Base-by-base conservation (phyloP, 1,284 basidiomycete species). In the Papiliotrema terrestris region DNA sequence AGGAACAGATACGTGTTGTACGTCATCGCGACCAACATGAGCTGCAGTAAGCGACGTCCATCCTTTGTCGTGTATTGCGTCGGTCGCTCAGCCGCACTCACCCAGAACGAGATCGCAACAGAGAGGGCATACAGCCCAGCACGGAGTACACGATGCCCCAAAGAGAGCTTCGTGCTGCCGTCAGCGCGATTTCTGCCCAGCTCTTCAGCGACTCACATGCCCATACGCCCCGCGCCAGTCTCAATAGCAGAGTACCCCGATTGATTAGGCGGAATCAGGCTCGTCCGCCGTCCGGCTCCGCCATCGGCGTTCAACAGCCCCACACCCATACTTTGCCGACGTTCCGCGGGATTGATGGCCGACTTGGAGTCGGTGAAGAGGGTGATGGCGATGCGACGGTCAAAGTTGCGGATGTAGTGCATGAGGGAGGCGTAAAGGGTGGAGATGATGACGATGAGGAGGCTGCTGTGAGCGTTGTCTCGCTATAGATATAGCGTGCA, bases 1-100 rank as follows among this genome's bases (percentile, higher is more conserved):
- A 58, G 44, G 58, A 77, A 76, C 54, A 78, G 74, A 56, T 67
- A 78, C 15, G 71, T 71, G 54, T 76, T 75, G 66, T 75, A 79
- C 4, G 76, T 76, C 78, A 79, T 79, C 9, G 77, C 74, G 29
- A 77, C 78, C 39, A 79, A 67, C 78, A 79, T 79, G 57, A 79
- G 68, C 74, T 76, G 17, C n/a, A 15, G 32, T 29, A 5, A 46
- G 35, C 43, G 19, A 19, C 22, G 36, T 3, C 6, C 29, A 6
- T 32, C 29, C 11, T 32, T 32, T 32, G 29, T 6, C 20, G 47
- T 26, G 19, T 32, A 43, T n/a, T n/a, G 13, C 14, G 37, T 2
- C 46, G 8, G 4, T 44, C 45, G 36, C 19, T 26, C 13, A 19
- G 5, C 35, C 11, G 8, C 41, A 68, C 75, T 56, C 55, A 75